A percentile compares a stretch with the other conserved stretches of the same genome.
These are phyloP conservation scores for Botrytis porri DNA, from an alignment of 2,329 filamentous ascomycete species.

Conservation along the genomic window DNA sequence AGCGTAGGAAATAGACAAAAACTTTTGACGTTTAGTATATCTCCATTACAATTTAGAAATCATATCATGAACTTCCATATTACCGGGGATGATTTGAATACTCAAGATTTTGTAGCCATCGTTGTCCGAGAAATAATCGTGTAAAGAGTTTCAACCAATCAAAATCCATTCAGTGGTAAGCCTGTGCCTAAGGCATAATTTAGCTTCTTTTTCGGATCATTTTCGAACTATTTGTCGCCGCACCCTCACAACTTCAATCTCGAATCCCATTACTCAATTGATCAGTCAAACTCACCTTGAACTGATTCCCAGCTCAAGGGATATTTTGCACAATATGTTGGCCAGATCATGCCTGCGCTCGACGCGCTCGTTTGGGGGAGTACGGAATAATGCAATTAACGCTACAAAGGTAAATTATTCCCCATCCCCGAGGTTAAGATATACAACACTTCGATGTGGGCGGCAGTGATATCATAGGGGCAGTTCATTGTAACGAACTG, in stretches of 20 bases:
- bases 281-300: slow-evolving; percentile 31
- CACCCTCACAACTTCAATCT: slow-evolving; percentile 29
- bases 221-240: slow-evolving; percentile 19
- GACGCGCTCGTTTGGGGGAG: slow-evolving; percentile 78
- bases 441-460: slow-evolving; percentile 31
- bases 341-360: slow-evolving; percentile 87
- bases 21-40: background rate
- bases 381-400: slow-evolving; percentile 69
- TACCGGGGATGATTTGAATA: background rate
- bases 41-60: background rate
- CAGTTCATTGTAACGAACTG: background rate
- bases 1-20: background rate
- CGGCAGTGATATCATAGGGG: background rate
- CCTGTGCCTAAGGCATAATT: slow-evolving; percentile 18
- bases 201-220: slow-evolving; percentile 21
- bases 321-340: slow-evolving; percentile 67
- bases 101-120: background rate
- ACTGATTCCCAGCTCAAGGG: slow-evolving; percentile 36
- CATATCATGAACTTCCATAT: background rate
- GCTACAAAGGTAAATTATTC: slow-evolving; percentile 65
- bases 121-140: slow-evolving; percentile 19
- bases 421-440: slow-evolving; percentile 12
- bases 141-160: slow-evolving; percentile 5
- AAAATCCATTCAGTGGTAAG: slow-evolving; percentile 16
- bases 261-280: slow-evolving; percentile 36